phyloP scores from a whole-genome alignment of 2,329 filamentous ascomycete genomes.

The Fusarium sp. region DNA sequence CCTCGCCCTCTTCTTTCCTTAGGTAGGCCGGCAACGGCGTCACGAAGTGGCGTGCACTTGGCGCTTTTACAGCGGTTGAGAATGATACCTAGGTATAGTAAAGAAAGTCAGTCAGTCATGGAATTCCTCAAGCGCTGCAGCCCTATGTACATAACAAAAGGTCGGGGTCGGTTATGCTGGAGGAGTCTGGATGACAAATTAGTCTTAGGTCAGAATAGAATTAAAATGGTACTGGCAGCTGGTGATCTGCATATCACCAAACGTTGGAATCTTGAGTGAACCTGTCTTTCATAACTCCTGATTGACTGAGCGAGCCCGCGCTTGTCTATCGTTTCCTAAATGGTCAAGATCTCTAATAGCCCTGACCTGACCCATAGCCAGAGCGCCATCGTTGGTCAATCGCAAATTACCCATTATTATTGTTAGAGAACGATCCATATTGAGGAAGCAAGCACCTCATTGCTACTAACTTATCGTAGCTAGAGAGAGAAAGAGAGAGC shows the following conservation, averaged over 20 bases:
- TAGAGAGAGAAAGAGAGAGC: neutral
- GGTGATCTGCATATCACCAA: constrained; percentile 7
- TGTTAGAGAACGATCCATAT: constrained; percentile 1
- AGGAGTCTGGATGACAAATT: constrained; percentile 9
- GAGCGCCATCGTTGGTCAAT: constrained; percentile 21
- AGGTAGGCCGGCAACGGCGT: constrained; percentile 7
- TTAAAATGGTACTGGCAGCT: neutral
- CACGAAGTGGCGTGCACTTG: constrained; percentile 26
- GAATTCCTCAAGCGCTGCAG: constrained; percentile 18
- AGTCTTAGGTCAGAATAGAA: neutral
- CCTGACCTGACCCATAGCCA: constrained; percentile 9
- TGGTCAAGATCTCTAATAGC: constrained; percentile 34
- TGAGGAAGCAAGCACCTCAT: constrained; percentile 9
- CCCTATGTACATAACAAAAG: constrained; percentile 27
- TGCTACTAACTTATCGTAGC: neutral
- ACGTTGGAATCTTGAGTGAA: constrained; percentile 23
- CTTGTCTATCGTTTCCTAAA: constrained; percentile 36
- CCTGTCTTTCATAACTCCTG: constrained; percentile 20
- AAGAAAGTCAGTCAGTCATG: neutral
- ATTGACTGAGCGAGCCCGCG: constrained; percentile 3
- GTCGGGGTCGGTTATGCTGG: neutral
- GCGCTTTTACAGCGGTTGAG: constrained; percentile 11
- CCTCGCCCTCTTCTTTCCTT: neutral
- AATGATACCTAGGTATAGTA: constrained; percentile 11
- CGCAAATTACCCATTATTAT: constrained; percentile 20